These are phyloP conservation scores for Aspergillus conjunctus DNA, from an alignment of 495 filamentous ascomycete genomes.

Conservation along the genomic window DNA sequence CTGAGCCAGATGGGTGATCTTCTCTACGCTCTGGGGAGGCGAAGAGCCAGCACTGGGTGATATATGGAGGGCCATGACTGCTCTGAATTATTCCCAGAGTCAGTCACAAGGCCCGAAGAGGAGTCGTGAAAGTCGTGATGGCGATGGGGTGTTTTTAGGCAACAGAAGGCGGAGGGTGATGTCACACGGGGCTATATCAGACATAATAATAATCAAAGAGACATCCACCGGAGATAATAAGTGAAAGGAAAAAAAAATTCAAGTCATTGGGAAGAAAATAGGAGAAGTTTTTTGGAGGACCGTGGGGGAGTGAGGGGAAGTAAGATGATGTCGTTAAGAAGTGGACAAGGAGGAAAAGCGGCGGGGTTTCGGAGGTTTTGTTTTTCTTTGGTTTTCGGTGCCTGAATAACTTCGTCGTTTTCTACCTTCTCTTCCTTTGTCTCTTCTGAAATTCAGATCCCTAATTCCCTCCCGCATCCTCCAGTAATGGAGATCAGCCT, in stretches of 20 bases:
- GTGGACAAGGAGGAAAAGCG: conserved; percentile 3
- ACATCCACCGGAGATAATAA: conserved; percentile 8
- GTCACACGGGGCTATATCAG: conserved; percentile 10
- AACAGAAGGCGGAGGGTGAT: conserved; percentile 13
- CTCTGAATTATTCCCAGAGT: background rate
- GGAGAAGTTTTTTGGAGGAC: background rate
- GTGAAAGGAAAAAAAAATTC: background rate
- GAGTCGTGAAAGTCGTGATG: background rate
- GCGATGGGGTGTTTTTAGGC: conserved; percentile 11
- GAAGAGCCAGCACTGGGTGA: conserved; percentile 30
- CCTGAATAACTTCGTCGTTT: background rate
- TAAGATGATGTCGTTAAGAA: background rate
- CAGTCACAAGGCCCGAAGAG: background rate
- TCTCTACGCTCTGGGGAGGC: conserved; percentile 66
- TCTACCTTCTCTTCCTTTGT: background rate
- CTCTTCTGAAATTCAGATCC: background rate
- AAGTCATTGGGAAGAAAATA: background rate
- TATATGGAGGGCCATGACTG: conserved; percentile 34
- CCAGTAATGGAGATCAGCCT: conserved; percentile 9
- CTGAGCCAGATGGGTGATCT: conserved; percentile 69
- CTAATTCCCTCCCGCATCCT: background rate
- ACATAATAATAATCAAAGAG: conserved; percentile 15
- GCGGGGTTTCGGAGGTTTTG: conserved; percentile 10
- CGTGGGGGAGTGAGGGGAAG: background rate
- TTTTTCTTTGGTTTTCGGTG: background rate